Evolutionary conservation across 2,329 filamentous ascomycete species (phyloP), one percentile per base, ranked within the genome.

Genomic region (Thermothelomyces thermophilus): DNA sequence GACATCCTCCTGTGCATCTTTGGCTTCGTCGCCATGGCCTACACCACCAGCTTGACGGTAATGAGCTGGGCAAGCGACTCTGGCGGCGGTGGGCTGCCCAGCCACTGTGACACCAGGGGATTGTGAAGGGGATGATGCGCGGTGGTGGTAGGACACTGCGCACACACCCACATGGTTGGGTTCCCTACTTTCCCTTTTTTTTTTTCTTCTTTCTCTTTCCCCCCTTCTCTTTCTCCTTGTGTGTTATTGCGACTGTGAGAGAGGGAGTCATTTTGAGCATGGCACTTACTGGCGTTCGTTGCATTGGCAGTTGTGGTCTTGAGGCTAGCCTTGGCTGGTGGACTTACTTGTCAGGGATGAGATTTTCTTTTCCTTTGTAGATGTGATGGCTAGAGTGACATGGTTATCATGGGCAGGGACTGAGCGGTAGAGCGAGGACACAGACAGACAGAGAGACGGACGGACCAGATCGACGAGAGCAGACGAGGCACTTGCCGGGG

Each of bases 1-100:
- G 91, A 98, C 61, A 73, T 96, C 35, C 58, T 73, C 0, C 80
- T 98, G 31, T 86, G 88, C 60, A 71, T 90, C 50, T 89, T 97
- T 62, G 93, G 93, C 7, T 70, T 90, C 46, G 68, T 90, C 16
- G 88, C 88, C 60, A 98, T 97, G 86, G 79, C 80, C 5, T 98
- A 98, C 67, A 95, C 93, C 0, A 97, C 93, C 0, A 75, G 78
- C 31, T 73, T 97, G 61, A 98, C 93, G 0, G 73, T 96, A 41
- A 78, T 84, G 64, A 94, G 87, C 67, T 98, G 93, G 94, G 80
- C 87, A 6, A 75, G 73, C 44, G 80, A 82, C 4, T 61, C 67
- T 2, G 56, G 54, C 0, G 65, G 63, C 1, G 68, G 68, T 13
- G 13, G 65, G 64, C 50, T 67, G 7, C 77, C 78, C 0, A 74